Evolutionary conservation across 495 filamentous ascomycete species (phyloP), one percentile per base, ranked within the genome.

Genomic region (Talaromyces stipitatus): DNA sequence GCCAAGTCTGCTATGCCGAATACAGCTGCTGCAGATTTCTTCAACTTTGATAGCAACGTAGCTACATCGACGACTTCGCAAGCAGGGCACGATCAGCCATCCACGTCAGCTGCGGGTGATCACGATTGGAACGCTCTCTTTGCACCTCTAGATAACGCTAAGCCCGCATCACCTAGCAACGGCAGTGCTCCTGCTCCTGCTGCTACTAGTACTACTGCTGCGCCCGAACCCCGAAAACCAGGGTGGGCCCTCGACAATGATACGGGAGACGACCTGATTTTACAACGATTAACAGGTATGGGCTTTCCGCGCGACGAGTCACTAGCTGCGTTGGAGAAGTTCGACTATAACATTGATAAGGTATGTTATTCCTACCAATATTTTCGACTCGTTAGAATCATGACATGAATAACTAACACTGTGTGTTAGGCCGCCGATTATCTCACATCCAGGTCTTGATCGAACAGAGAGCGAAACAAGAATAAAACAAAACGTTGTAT

Each of bases 41-140:
- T 73, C 61, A 66, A 59, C 28, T 79, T 80, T 46, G 67, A 74
- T 33, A 78, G 79, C 36, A 79, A 80, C 58, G 41, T 48, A 14
- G 47, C 57, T 20, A 63, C 67, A 47, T 64, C 59, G 30, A 53
- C 61, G 43, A 71, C 76, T 50, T 60, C 64, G 4, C 60, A 60
- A 38, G 55, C 58, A 20, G 14, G 23, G 27, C 30, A 45, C 18
- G 22, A 51, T 8, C 32, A 58, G 59, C 50, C 61, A 48, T 38
- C 58, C 43, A 22, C 66, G 66, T 56, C 66, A 68, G 48, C 64
- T 29, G 63, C 78, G 41, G 71, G 77, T 43, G 71, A 79, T 11
- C 88, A 96, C 60, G 92, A 97, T 63, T 98, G 94, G 94, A 94
- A 97, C 60, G 88, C 90, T 20, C 90, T 98, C 24, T 97, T 97